Conservation (phyloP, 2,329 filamentous ascomycete genomes). For the Dothideomycetes sp. region DNA sequence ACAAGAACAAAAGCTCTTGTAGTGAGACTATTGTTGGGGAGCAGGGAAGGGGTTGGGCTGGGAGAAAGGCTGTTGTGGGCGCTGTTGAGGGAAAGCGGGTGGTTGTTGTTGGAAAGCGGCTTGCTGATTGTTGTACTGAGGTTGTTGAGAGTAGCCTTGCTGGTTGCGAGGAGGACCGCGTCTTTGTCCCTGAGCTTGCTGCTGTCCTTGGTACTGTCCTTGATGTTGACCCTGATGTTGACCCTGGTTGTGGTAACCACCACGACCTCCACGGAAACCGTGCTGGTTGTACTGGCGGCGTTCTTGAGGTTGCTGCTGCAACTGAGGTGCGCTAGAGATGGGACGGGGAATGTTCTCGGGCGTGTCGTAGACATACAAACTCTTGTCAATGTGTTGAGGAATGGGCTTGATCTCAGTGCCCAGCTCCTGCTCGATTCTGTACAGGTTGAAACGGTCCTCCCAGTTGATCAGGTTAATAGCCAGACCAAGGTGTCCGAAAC, state of each 20-base stretch:
- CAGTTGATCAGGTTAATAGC: slow-evolving; percentile 99
- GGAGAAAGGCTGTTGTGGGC: slow-evolving; percentile 9
- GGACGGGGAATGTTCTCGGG: slow-evolving; percentile 91
- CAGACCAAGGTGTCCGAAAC: slow-evolving; percentile 91
- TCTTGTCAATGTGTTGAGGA: slow-evolving; percentile 89
- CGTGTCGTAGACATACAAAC: slow-evolving; percentile 94
- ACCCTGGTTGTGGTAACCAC: slow-evolving; percentile 24
- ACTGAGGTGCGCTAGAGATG: slow-evolving; percentile 45
- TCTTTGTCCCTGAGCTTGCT: slow-evolving; percentile 15
- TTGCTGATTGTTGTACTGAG: slow-evolving; percentile 20
- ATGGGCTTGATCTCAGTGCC: slow-evolving; percentile 98
- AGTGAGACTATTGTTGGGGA: slow-evolving; percentile 6
- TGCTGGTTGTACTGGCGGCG: slow-evolving; percentile 25
- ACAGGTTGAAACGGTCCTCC: slow-evolving; percentile 97
- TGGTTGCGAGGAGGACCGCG: too few species aligned
- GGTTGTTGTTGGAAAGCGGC: slow-evolving; percentile 18
- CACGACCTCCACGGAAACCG: slow-evolving; percentile 25
- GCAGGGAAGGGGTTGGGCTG: slow-evolving; percentile 8
- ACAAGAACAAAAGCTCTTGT: not conserved
- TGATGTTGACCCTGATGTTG: slow-evolving; percentile 24
- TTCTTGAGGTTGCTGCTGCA: slow-evolving; percentile 19
- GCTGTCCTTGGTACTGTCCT: slow-evolving; percentile 25
- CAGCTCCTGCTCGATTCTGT: slow-evolving; percentile 95
- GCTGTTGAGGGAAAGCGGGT: slow-evolving; percentile 22
- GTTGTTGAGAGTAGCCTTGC: slow-evolving; percentile 17